Percentiles rank a stretch among this genome's conserved stretches.
These are phyloP conservation scores for Thalassiosira gravida DNA, from an alignment of 352 stramenopile genomes.

Conservation along the genomic window DNA sequence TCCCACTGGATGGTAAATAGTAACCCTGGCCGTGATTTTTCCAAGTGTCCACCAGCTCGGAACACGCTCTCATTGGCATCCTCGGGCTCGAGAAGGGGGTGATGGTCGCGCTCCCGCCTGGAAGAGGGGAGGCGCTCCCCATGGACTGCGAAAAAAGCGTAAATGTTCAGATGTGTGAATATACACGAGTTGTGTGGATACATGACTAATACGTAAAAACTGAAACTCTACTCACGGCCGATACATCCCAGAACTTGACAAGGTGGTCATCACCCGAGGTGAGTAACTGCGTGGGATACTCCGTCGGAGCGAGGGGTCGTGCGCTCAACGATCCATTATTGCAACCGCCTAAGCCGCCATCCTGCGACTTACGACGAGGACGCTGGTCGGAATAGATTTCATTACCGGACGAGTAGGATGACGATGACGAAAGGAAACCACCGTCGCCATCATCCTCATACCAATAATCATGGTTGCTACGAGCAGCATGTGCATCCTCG, in stretches of 20 bases:
- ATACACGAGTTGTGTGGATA: too few relatives aligned
- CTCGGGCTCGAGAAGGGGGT: conserved; percentile 62
- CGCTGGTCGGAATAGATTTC: not conserved
- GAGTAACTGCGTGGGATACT: conserved; percentile 75
- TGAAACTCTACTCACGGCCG: too few relatives aligned
- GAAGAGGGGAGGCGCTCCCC: conserved; percentile 62
- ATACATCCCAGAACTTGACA: conserved; percentile 82
- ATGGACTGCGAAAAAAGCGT: conserved; percentile 66
- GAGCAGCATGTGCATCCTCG: not conserved
- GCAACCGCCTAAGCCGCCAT: not conserved
- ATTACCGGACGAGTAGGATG: conserved; percentile 42
- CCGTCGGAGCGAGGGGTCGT: conserved; percentile 26
- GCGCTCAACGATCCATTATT: not conserved
- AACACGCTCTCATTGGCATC: conserved; percentile 15
- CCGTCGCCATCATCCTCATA: conserved; percentile 15
- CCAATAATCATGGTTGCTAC: conserved; percentile 1
- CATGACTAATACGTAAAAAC: too few relatives aligned
- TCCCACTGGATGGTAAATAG: not conserved
- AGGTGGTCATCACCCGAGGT: conserved; percentile 79
- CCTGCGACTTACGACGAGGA: not conserved
- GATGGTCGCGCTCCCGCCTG: conserved; percentile 54
- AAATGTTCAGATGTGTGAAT: too few relatives aligned
- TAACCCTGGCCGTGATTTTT: conserved; percentile 6
- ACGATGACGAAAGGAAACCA: conserved; percentile 11
- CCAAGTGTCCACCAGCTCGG: conserved; percentile 39